Base-by-base conservation (phyloP, 148 eudicot genomes). In the Dysphania ambrosioides region DNA sequence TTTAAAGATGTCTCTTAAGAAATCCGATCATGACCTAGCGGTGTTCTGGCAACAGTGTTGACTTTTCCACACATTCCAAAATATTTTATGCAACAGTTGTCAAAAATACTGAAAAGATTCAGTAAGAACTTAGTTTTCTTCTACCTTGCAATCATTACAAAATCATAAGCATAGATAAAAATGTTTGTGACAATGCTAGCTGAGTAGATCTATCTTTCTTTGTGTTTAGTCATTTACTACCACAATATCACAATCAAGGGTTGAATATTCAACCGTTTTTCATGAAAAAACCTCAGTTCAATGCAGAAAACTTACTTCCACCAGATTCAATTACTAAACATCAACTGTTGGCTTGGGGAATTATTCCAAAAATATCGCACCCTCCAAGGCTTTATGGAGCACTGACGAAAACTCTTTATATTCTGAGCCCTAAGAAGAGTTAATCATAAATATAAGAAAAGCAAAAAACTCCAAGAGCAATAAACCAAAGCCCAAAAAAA, bases 331-430 rank as follows among this genome's bases (percentile, higher is more conserved):
- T 82, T 38, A 95, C 92, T 83, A 95, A 64, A 95, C 93, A 82
- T 95, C 99, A 24, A 95, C 97, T 61, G 97, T 92, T 57, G 99
- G 92, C 86, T 95, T 95, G 30, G 99, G 99, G 68, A 95, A 95
- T 24, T 92, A 90, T 64, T 92, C 96, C 81, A 95, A 79, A 65
- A 90, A 87, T 74, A 95, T 95, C 36, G 94, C 89, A 79, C 99
- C 97, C 77, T 95, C 99, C 81, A 95, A 85, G 70, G 99, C 90
- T 86, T 95, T 92, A 79, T 95, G 96, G 57, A 95, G 96, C 86
- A 84, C 81, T 13, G 92, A 83, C 0, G 93, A 88, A 80, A 85
- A 80, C 57, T 95, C 98, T 82, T 87, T 88, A 73, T 85, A 86
- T 24, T 95, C 99, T 57, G 88, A 88, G 71, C 79, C 86, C 99